Conservation (phyloP, 306 rosid genomes). For the Hippophae tibetana region DNA sequence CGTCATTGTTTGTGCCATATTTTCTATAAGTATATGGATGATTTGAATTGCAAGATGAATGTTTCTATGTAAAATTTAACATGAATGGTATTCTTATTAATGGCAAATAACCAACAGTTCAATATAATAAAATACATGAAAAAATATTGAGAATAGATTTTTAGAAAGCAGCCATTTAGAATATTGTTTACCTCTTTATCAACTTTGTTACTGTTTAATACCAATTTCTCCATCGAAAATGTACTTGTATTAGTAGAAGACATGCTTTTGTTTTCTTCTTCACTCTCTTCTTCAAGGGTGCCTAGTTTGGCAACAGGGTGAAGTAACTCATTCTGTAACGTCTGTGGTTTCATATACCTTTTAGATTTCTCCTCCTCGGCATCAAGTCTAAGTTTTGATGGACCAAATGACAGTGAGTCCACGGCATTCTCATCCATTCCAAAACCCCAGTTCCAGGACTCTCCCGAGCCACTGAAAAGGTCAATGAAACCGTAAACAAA, state of each 20-base stretch:
- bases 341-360: slow-evolving; percentile 25
- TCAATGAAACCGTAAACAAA: slow-evolving; percentile 83
- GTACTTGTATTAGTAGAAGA: slow-evolving; percentile 40
- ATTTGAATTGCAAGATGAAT: too few species aligned
- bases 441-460: slow-evolving; percentile 81
- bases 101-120: too few species aligned
- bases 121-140: too few species aligned
- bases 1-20: too few species aligned
- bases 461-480: slow-evolving; percentile 83
- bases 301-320: slow-evolving; percentile 37
- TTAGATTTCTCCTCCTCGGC: slow-evolving; percentile 37
- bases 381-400: slow-evolving; percentile 29
- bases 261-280: slow-evolving; percentile 37
- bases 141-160: too few species aligned
- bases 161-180: not conserved
- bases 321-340: slow-evolving; percentile 26
- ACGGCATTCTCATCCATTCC: slow-evolving; percentile 53
- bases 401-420: slow-evolving; percentile 28
- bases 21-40: too few species aligned
- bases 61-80: too few species aligned
- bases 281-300: slow-evolving; percentile 53
- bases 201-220: slow-evolving; percentile 25
- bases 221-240: slow-evolving; percentile 26
- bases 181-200: slow-evolving; percentile 53
- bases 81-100: too few species aligned